Base-by-base conservation (phyloP, 352 stramenopile genomes). In the Pythium coloratum region DNA sequence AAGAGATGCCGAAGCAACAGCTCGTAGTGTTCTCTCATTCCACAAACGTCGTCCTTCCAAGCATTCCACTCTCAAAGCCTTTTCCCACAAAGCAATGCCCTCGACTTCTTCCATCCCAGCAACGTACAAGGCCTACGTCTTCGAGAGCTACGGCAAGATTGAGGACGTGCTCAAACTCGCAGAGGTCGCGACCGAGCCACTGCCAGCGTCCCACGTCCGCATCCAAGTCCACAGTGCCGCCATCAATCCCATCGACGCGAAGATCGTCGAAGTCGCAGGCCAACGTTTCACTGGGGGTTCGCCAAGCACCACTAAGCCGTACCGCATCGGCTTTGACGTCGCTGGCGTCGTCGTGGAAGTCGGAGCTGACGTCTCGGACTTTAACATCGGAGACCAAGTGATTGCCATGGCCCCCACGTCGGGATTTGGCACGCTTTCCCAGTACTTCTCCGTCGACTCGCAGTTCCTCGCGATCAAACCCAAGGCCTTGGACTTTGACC, bases 381-480 rank as follows among this genome's bases (percentile, higher is more conserved):
- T 49, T 16, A 8, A 20, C 2, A 38, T 61, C 55, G 55, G 55
- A 30, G 55, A 61, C 38, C 30, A 61, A 61, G 55, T 61, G 36
- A 51, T 70, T 34, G 72, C 55, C 26, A 76, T 73, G 58, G 44
- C 60, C 0, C 53, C 44, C 6, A 53, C 62, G 26, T 18, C 30
- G 0, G 1, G 57, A 0, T 61, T 38, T 24, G 55, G 55, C 4
- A 61, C 69, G 4, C 67, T 84, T 42, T 74, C 64, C 55, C 66
- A 84, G 63, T 84, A 79, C 42, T 47, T 81, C 10, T 62, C 64
- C 26, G 26, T 73, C 10, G 66, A 76, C n/a, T 69, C 67, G 20
- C 44, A 76, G 26, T 62, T 68, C 7, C 66, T 88, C 34, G 76
- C 73, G 1, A 50, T 63, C 4, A 88, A 88, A 57, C 77, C 77